Percentiles rank a stretch among this genome's conserved stretches.
These are phyloP conservation scores for Closterium sp. DNA, from an alignment of 139 green algal genomes.

Conservation along the genomic window DNA sequence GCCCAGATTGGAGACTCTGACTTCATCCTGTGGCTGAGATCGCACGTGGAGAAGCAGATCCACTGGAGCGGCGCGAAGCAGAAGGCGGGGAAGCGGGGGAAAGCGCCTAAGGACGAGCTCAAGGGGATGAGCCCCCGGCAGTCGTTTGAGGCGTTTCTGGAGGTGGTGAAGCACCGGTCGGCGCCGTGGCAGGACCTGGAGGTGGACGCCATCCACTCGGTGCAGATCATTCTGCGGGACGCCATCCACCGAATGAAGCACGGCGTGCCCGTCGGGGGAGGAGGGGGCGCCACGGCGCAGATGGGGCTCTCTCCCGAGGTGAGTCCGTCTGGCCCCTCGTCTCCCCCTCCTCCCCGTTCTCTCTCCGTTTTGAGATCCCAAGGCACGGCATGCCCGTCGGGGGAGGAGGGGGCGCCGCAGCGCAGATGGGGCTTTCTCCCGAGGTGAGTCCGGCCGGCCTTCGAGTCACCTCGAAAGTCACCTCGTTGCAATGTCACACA, in stretches of 20 bases:
- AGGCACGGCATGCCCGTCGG: too few relatives aligned
- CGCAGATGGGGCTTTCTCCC: too few relatives aligned
- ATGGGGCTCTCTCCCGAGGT: neutral
- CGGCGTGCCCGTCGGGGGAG: neutral
- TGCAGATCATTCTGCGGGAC: conserved; percentile 45
- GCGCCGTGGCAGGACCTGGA: conserved; percentile 43
- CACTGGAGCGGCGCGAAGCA: conserved; percentile 31
- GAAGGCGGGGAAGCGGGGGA: neutral
- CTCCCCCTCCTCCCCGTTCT: neutral
- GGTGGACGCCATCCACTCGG: conserved; percentile 41
- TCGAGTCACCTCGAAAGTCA: too few relatives aligned
- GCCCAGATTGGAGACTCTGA: conserved; percentile 22
- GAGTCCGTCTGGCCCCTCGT: neutral
- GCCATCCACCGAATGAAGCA: neutral
- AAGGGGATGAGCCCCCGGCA: conserved; percentile 27
- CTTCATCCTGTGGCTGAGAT: conserved; percentile 50
- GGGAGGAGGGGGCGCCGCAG: too few relatives aligned
- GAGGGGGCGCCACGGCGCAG: neutral
- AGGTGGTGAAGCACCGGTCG: conserved; percentile 23
- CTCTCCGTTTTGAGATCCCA: too few relatives aligned
- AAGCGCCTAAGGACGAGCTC: neutral
- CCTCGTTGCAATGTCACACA: too few relatives aligned
- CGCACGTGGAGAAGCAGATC: conserved; percentile 32
- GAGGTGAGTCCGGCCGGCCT: too few relatives aligned
- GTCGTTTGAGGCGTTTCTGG: conserved; percentile 42